A percentile compares a stretch with the other conserved stretches of the same genome.
phyloP scores from a whole-genome alignment of 2,329 filamentous ascomycete genomes.

The Hypoxylon sp. region DNA sequence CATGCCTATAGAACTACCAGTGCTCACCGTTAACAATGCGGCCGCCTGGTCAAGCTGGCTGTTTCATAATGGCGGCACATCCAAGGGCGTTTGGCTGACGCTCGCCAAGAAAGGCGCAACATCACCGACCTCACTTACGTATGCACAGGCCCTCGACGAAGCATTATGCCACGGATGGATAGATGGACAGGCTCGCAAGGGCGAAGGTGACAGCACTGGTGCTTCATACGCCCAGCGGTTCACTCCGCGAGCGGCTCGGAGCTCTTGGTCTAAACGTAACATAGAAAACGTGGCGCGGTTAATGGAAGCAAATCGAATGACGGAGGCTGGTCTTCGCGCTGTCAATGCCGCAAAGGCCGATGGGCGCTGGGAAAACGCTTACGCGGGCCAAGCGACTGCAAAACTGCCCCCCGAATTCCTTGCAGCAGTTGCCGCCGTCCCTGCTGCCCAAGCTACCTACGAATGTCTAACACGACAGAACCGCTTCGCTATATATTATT shows the following conservation, averaged over 20 bases:
- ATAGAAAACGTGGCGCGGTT: conserved; percentile 64
- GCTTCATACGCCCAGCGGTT: conserved; percentile 67
- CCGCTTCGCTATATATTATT: conserved; percentile 45
- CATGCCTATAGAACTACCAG: conserved; percentile 42
- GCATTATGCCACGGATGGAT: conserved; percentile 74
- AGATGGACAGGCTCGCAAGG: conserved; percentile 63
- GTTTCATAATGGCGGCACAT: conserved; percentile 38
- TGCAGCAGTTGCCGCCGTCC: conserved; percentile 41
- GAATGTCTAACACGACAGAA: conserved; percentile 40
- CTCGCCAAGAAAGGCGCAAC: conserved; percentile 47
- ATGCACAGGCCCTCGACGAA: conserved; percentile 63
- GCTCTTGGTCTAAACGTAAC: conserved; percentile 71
- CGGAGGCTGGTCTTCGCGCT: conserved; percentile 59
- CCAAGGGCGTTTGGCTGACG: conserved; percentile 49
- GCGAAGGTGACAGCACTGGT: conserved; percentile 52
- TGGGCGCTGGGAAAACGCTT: conserved; percentile 70
- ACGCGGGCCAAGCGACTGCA: conserved; percentile 62
- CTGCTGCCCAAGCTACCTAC: conserved; percentile 39
- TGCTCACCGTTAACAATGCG: conserved; percentile 44
- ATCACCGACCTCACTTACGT: conserved; percentile 47
- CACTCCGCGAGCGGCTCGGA: conserved; percentile 67
- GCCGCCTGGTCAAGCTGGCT: conserved; percentile 48
- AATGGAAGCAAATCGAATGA: conserved; percentile 61
- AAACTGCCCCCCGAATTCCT: conserved; percentile 63
- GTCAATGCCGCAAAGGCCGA: conserved; percentile 68